phyloP scores from a whole-genome alignment of 2,329 filamentous ascomycete genomes.

The Phaeosphaeriaceae sp. region DNA sequence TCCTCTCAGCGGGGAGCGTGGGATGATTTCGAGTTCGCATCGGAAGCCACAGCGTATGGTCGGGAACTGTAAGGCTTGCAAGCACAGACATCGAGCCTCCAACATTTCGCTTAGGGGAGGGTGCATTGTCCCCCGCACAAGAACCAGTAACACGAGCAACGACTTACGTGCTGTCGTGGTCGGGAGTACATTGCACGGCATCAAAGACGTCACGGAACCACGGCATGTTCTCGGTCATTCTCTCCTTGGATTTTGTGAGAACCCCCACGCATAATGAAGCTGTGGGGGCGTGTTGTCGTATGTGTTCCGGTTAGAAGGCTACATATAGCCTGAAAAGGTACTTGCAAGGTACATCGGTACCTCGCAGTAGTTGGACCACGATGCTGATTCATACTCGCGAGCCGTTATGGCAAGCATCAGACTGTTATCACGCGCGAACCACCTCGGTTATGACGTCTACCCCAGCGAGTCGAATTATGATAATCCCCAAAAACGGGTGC shows the following conservation, averaged over 20 bases:
- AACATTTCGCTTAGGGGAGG: not conserved
- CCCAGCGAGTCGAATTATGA: constrained; percentile 1
- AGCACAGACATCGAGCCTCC: not conserved
- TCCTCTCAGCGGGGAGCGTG: constrained; percentile 8
- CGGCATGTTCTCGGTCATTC: not conserved
- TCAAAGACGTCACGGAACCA: not conserved
- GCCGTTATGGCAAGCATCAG: constrained; percentile 3
- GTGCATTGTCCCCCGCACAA: too few species aligned
- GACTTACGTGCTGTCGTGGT: not conserved
- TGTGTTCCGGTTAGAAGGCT: constrained; percentile 1
- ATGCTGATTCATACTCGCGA: constrained; percentile 4
- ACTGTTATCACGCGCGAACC: not conserved
- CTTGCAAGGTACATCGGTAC: constrained; percentile 7
- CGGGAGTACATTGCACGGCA: not conserved
- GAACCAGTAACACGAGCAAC: not conserved
- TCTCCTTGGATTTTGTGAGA: not conserved
- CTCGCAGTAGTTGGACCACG: constrained; percentile 6
- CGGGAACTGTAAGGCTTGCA: not conserved
- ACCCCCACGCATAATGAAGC: constrained; percentile 10
- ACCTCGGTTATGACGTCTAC: constrained; percentile 1
- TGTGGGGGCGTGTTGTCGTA: constrained; percentile 8
- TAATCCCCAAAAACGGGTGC: not conserved
- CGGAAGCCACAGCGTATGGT: constrained; percentile 3
- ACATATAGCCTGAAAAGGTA: constrained; percentile 14
- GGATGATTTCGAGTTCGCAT: constrained; percentile 4